Conservation (phyloP, 2,329 filamentous ascomycete species). For the Tolypocladium nubicola region DNA sequence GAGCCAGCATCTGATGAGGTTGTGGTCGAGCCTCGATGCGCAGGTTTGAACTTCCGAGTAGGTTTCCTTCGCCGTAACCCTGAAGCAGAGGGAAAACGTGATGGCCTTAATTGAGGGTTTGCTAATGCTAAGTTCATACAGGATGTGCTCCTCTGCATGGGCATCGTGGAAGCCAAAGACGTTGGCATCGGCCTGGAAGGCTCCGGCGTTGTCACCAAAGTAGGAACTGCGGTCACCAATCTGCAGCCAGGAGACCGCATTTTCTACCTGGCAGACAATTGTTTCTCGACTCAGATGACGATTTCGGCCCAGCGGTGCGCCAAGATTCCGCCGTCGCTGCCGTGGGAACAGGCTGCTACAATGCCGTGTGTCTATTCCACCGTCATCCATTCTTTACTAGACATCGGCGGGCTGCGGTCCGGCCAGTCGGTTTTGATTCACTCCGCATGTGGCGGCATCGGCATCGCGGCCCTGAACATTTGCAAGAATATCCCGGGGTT, state of each 20-base stretch:
- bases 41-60: too few relatives aligned
- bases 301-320: slow-evolving; percentile 8
- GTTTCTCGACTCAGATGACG: slow-evolving; percentile 15
- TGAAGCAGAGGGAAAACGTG: too few relatives aligned
- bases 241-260: slow-evolving; percentile 22
- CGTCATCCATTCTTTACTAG: slow-evolving; percentile 10
- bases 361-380: slow-evolving; percentile 22
- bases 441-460: slow-evolving; percentile 17
- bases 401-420: slow-evolving; percentile 3
- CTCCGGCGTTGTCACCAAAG: too few relatives aligned
- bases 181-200: too few relatives aligned
- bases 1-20: too few relatives aligned
- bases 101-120: too few relatives aligned
- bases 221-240: neutral
- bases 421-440: slow-evolving; percentile 19
- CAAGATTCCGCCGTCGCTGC: slow-evolving; percentile 21
- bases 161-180: too few relatives aligned
- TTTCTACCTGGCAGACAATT: slow-evolving; percentile 9
- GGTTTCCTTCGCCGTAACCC: too few relatives aligned
- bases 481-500: slow-evolving; percentile 11
- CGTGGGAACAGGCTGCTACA: slow-evolving; percentile 20
- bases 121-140: too few relatives aligned
- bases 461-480: slow-evolving; percentile 17
- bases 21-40: too few relatives aligned
- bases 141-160: too few relatives aligned